Conservation (phyloP, 768 basidiomycete genomes). For the Tricholoma furcatifolium region DNA sequence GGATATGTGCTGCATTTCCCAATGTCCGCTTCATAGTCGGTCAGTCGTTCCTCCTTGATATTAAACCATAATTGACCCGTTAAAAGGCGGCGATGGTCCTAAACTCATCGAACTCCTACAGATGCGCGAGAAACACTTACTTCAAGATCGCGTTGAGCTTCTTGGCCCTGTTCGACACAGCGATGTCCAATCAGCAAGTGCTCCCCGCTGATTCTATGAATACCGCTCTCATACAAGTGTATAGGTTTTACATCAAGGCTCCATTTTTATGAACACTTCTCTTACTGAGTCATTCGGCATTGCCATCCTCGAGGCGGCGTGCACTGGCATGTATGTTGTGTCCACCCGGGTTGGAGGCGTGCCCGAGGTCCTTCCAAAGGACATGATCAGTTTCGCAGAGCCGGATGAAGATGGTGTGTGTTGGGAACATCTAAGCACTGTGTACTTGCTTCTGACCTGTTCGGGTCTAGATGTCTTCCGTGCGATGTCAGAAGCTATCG, state of each 20-base stretch:
- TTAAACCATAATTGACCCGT: not conserved
- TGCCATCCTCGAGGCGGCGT: conserved; percentile 96
- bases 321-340: conserved; percentile 91
- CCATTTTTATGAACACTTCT: conserved; percentile 94
- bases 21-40: conserved; percentile 89
- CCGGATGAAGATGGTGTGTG: conserved; percentile 88
- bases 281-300: conserved; percentile 97
- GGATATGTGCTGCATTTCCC: conserved; percentile 82
- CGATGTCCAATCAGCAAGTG: conserved; percentile 80
- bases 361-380: conserved; percentile 89
- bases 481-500: conserved; percentile 79
- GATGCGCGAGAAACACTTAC: conserved; percentile 86
- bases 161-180: conserved; percentile 78
- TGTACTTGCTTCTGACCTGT: not conserved
- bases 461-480: conserved; percentile 69
- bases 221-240: not conserved
- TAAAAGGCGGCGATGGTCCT: conserved; percentile 86
- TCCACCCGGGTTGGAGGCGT: conserved; percentile 94
- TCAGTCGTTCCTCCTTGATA: conserved; percentile 24
- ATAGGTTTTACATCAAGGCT: conserved; percentile 81
- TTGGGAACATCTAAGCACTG: not conserved
- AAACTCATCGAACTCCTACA: conserved; percentile 93
- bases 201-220: no score
- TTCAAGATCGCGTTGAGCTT: conserved; percentile 91
- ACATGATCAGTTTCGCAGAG: conserved; percentile 94